Evolutionary conservation across 371 early-diverging fungal species (phyloP), one percentile per base, ranked within the genome.

Genomic region (Rhizopus sp.): DNA sequence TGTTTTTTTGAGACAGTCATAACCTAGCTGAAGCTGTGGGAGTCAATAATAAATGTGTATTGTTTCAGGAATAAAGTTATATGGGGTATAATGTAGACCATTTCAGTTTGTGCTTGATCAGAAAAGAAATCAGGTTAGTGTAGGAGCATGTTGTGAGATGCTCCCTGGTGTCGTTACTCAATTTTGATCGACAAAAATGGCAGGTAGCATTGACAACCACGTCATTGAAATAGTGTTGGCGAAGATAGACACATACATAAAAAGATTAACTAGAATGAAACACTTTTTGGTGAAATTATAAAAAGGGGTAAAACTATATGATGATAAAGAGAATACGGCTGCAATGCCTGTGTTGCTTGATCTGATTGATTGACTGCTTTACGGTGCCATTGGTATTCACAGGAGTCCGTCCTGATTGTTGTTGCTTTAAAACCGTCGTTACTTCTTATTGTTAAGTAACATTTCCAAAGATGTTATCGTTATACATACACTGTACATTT

Each of bases 191-290:
- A 52, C 53, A 41, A 52, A 55, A 56, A 56, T 49, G 57, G 49
- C 23, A 56, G 50, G 49, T 40, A 32, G 48, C 48, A 49, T 56
- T 40, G 57, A 40, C 49, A 40, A 49, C 31, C 37, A 49, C 48
- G 49, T 56, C 49, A 56, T 48, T 56, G 57, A 38, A 56, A 39
- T 49, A 49, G 49, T 48, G 41, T 37, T 30, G 48, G 57, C 49
- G 39, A 56, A 56, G 57, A 56, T 56, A 38, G 57, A 56, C 49
- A 49, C 47, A 52, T 23, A 55, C 32, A 57, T 40, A 49, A 48
- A 57, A 57, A 57, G 50, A 57, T 57, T 40, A 57, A 47, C 50
- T 47, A 55, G 48, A 55, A 48, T 48, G 56, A 55, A 55, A n/a
- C 56, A 47, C 47, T 47, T 48, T 30, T 55, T 55, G 56, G 56